These are phyloP conservation scores for Coniferiporia weirii DNA, from an alignment of 1,284 basidiomycete species.

Conservation along the genomic window DNA sequence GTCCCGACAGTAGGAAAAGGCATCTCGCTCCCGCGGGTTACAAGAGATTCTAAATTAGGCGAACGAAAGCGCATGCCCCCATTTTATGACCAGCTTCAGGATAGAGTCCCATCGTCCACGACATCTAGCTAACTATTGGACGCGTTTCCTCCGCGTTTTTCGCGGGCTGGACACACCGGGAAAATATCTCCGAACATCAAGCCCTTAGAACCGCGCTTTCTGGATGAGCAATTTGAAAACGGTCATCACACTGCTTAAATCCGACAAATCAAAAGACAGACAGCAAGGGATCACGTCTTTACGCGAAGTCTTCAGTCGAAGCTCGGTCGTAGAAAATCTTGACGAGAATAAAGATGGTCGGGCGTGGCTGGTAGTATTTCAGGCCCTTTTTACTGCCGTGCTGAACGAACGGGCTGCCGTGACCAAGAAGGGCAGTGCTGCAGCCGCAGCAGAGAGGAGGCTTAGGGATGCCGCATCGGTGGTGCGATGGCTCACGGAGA, in stretches of 20 bases:
- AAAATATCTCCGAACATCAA: neutral
- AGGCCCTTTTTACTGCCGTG: constrained; percentile 67
- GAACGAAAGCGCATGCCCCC: no score
- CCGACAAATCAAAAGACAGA: constrained; percentile 70
- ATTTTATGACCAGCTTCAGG: no score
- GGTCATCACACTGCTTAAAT: constrained; percentile 50
- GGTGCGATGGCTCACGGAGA: constrained; percentile 68
- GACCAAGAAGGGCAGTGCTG: constrained; percentile 41
- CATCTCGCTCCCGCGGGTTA: no score
- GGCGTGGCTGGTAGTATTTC: constrained; percentile 67
- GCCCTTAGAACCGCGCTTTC: neutral
- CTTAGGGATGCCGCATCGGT: constrained; percentile 59
- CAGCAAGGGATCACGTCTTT: constrained; percentile 59
- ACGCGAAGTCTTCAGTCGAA: constrained; percentile 55
- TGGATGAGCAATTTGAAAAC: constrained; percentile 26
- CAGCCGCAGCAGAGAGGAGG: constrained; percentile 46
- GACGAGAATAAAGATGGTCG: constrained; percentile 43
- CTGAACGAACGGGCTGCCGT: constrained; percentile 53
- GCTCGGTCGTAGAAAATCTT: constrained; percentile 48
- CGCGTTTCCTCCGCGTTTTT: neutral
- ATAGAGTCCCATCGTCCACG: no score
- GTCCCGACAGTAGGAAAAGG: no score
- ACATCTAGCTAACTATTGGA: neutral
- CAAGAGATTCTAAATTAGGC: no score
- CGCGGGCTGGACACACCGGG: neutral